These are phyloP conservation scores for Vinca major DNA, from an alignment of 305 asterid genomes.

Conservation along the genomic window DNA sequence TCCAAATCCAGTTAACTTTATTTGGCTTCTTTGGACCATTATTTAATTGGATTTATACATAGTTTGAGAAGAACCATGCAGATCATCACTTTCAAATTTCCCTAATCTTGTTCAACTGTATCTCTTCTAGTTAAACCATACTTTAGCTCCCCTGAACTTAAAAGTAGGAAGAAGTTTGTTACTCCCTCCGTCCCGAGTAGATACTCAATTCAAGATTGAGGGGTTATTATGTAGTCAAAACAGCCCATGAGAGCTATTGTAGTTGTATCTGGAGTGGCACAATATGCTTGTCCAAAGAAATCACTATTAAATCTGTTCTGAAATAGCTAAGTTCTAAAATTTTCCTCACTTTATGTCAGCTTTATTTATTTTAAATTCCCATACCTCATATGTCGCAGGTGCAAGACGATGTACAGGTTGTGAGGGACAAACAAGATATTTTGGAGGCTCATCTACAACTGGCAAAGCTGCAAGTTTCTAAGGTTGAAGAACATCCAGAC, in stretches of 20 bases:
- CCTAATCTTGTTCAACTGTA: background rate
- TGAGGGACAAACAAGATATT: slow-evolving; percentile 73
- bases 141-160: background rate
- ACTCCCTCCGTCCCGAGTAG: too few relatives aligned
- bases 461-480: slow-evolving; percentile 48
- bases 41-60: background rate
- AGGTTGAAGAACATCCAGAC: slow-evolving; percentile 43
- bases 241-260: background rate
- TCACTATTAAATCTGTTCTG: background rate
- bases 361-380: background rate
- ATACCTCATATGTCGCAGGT: slow-evolving; percentile 31
- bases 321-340: background rate
- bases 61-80: background rate
- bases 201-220: too few relatives aligned
- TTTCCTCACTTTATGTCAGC: background rate
- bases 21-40: background rate
- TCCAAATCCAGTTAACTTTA: background rate
- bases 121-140: background rate
- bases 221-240: background rate
- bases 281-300: background rate
- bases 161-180: background rate
- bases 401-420: slow-evolving; percentile 49
- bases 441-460: slow-evolving; percentile 60
- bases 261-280: background rate
- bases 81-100: background rate